Evolutionary conservation across 192 early-diverging fungal genomes (phyloP).

Genomic region (Umbelopsis vinacea): DNA sequence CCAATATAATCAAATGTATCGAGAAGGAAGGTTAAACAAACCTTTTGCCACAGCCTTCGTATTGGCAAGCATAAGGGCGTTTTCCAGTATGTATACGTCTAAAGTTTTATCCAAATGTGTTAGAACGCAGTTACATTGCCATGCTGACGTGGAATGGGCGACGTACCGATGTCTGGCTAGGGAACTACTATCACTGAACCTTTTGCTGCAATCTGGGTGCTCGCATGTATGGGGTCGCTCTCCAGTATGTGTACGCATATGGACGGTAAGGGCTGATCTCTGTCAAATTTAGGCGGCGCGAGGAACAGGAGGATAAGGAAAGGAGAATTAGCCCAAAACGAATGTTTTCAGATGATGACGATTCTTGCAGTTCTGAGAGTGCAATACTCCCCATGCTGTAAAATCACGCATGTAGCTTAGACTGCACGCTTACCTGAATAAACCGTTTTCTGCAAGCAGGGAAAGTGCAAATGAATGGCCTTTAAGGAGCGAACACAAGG

Average conservation of each 20-base stretch:
- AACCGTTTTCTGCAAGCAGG: conserved; percentile 75
- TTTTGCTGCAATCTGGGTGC: conserved; percentile 69
- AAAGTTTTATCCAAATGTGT: background rate
- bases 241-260: conserved; percentile 75
- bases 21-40: conserved; percentile 1
- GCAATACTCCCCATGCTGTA: too few relatives aligned
- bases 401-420: too few relatives aligned
- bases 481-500: conserved; percentile 1
- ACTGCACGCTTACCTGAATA: conserved; percentile 53
- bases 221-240: conserved; percentile 71
- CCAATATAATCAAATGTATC: background rate
- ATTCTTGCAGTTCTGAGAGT: background rate
- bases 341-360: background rate
- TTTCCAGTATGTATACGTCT: conserved; percentile 70
- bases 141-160: conserved; percentile 26
- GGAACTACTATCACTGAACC: conserved; percentile 79
- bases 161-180: conserved; percentile 65
- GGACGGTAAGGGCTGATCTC: conserved; percentile 78
- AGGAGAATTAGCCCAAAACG: background rate
- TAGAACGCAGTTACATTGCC: background rate
- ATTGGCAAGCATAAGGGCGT: conserved; percentile 57
- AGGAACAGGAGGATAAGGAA: background rate
- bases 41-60: conserved; percentile 54
- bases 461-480: conserved; percentile 68
- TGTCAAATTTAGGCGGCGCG: conserved; percentile 31